A percentile compares a stretch with the other conserved stretches of the same genome.
Conservation (phyloP, 2,329 filamentous ascomycete genomes). For the Zymoseptoria ardabiliae region DNA sequence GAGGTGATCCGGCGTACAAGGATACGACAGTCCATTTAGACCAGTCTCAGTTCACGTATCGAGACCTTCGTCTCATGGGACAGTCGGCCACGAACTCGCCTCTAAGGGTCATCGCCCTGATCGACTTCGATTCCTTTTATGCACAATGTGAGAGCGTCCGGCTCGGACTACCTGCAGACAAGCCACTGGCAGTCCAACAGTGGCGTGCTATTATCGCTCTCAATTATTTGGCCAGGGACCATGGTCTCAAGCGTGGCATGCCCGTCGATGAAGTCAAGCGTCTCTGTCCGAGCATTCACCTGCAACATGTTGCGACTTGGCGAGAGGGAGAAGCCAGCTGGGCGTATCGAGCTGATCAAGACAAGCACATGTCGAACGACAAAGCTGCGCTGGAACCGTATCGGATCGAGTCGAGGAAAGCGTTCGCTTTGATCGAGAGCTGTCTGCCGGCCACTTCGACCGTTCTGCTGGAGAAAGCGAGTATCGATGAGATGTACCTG, state of each 20-base stretch:
- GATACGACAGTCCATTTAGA: too few relatives aligned
- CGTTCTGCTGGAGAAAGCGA: conserved; percentile 75
- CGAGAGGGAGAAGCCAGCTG: conserved; percentile 84
- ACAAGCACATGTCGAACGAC: conserved; percentile 69
- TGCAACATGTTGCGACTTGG: conserved; percentile 93
- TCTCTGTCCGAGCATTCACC: conserved; percentile 71
- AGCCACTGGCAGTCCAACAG: conserved; percentile 87
- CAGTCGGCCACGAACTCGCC: conserved; percentile 65
- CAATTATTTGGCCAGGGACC: conserved; percentile 83
- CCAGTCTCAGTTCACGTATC: conserved; percentile 60
- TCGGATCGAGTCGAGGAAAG: conserved; percentile 75
- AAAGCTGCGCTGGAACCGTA: conserved; percentile 96
- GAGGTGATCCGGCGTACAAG: too few relatives aligned
- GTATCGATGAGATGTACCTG: conserved; percentile 91
- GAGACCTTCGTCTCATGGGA: conserved; percentile 69
- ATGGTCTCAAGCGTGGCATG: conserved; percentile 72
- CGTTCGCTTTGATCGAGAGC: conserved; percentile 70
- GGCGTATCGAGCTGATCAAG: conserved; percentile 81
- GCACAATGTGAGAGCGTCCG: conserved; percentile 88
- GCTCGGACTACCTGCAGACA: conserved; percentile 63
- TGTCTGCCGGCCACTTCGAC: conserved; percentile 57
- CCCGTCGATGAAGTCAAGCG: conserved; percentile 75
- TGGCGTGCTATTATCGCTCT: conserved; percentile 93
- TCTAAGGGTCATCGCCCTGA: conserved; percentile 78
- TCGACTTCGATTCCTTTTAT: conserved; percentile 97